Evolutionary conservation across 257 asterid species (phyloP).

Genomic region (Salvia rosmarinus): DNA sequence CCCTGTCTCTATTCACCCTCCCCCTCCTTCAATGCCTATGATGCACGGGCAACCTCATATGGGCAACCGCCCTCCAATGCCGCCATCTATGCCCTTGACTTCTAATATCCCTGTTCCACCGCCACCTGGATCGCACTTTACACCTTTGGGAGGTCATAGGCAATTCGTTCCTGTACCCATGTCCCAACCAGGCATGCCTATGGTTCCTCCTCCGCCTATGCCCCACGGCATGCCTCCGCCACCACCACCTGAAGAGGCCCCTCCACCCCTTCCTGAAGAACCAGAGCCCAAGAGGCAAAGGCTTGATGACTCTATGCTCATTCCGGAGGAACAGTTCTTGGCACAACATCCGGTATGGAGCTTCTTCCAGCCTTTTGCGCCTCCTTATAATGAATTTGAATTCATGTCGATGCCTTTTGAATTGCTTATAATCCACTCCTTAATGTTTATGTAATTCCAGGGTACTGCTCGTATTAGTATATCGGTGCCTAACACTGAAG

Average conservation of each 20-base stretch:
- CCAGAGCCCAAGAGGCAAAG: slow-evolving; percentile 94
- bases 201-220: slow-evolving; percentile 84
- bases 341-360: slow-evolving; percentile 67
- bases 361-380: background rate
- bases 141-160: slow-evolving; percentile 65
- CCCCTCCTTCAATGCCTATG: slow-evolving; percentile 72
- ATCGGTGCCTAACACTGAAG: slow-evolving; percentile 83
- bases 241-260: slow-evolving; percentile 95
- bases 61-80: slow-evolving; percentile 74
- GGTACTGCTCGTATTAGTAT: slow-evolving; percentile 74
- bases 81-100: slow-evolving; percentile 50
- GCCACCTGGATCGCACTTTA: slow-evolving; percentile 86
- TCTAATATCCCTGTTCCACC: slow-evolving; percentile 61
- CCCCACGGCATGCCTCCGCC: slow-evolving; percentile 82
- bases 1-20: slow-evolving; percentile 62
- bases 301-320: slow-evolving; percentile 79
- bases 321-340: slow-evolving; percentile 89
- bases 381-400: background rate
- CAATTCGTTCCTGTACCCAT: slow-evolving; percentile 53
- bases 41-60: slow-evolving; percentile 71
- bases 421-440: slow-evolving; percentile 12
- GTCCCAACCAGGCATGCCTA: slow-evolving; percentile 74
- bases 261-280: slow-evolving; percentile 95
- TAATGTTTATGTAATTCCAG: slow-evolving; percentile 53
- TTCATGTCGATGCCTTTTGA: background rate